These are phyloP conservation scores for Apiotrichum montevideense DNA, from an alignment of 1,284 basidiomycete species.

Conservation along the genomic window DNA sequence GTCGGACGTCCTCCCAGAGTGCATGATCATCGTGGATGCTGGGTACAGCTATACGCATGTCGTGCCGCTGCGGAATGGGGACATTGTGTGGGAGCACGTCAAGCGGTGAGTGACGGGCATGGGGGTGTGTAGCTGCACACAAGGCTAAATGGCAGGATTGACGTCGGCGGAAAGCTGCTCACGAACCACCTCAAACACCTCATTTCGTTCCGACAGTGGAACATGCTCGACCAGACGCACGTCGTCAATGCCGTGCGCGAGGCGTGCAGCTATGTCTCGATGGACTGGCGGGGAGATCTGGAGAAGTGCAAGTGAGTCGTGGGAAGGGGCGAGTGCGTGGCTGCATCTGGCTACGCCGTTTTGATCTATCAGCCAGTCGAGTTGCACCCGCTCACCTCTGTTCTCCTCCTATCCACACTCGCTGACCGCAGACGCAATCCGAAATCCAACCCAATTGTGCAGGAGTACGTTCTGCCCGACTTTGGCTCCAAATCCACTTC, in stretches of 20 bases:
- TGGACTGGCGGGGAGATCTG: constrained; percentile 64
- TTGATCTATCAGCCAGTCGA: too few species aligned
- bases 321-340: too few species aligned
- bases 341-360: too few species aligned
- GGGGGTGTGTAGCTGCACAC: not conserved
- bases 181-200: constrained; percentile 93
- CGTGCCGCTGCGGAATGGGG: constrained; percentile 72
- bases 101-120: constrained; percentile 56
- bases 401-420: too few species aligned
- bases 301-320: constrained; percentile 66
- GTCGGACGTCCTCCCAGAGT: constrained; percentile 59
- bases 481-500: constrained; percentile 58
- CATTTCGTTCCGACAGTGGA: constrained; percentile 90
- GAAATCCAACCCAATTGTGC: constrained; percentile 60
- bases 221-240: constrained; percentile 90
- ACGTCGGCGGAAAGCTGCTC: constrained; percentile 86
- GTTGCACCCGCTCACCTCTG: too few species aligned
- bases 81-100: constrained; percentile 69
- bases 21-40: constrained; percentile 74
- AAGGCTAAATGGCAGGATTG: constrained; percentile 57
- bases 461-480: constrained; percentile 86
- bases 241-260: constrained; percentile 88
- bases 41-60: constrained; percentile 91
- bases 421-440: constrained; percentile 25
- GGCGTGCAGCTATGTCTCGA: constrained; percentile 77